These are phyloP conservation scores for Cenchrus fungigraminus DNA, from an alignment of 176 grass and related monocot species.

Conservation along the genomic window DNA sequence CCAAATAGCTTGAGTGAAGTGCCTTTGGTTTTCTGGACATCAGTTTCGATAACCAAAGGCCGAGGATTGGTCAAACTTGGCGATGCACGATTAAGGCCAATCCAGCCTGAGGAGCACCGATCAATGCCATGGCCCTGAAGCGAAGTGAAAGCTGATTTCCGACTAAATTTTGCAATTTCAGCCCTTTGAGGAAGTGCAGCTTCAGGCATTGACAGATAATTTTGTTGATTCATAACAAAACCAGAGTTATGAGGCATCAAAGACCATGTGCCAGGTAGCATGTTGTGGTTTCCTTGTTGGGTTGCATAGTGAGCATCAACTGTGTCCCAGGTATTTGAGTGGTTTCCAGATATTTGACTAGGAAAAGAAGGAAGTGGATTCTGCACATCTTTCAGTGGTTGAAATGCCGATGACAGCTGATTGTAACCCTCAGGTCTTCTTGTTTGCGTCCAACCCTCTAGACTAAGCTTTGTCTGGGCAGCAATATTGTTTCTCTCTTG, in stretches of 20 bases:
- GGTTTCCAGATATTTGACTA: conserved; percentile 45
- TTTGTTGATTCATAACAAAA: conserved; percentile 35
- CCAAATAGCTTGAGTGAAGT: conserved; percentile 63
- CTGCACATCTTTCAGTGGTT: conserved; percentile 37
- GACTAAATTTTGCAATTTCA: conserved; percentile 40
- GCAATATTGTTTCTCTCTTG: conserved; percentile 46
- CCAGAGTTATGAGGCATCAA: conserved; percentile 46
- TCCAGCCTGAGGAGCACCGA: conserved; percentile 42
- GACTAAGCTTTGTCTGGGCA: conserved; percentile 32
- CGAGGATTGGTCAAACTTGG: conserved; percentile 37
- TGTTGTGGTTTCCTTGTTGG: conserved; percentile 40
- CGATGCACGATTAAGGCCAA: conserved; percentile 30
- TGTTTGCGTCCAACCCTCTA: conserved; percentile 30
- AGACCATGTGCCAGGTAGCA: conserved; percentile 47
- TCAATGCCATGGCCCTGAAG: conserved; percentile 43
- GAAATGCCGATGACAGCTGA: conserved; percentile 53
- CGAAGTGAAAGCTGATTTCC: conserved; percentile 40
- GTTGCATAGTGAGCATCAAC: conserved; percentile 39
- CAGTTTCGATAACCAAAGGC: conserved; percentile 44
- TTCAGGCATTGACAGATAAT: conserved; percentile 19
- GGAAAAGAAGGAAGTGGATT: conserved; percentile 40
- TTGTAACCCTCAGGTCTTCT: conserved; percentile 39
- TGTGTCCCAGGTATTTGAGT: conserved; percentile 39
- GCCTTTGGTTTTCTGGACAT: conserved; percentile 53
- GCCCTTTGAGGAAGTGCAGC: conserved; percentile 27